These are phyloP conservation scores for Ascodesmis nigricans DNA, from an alignment of 495 filamentous ascomycete genomes.

Conservation along the genomic window DNA sequence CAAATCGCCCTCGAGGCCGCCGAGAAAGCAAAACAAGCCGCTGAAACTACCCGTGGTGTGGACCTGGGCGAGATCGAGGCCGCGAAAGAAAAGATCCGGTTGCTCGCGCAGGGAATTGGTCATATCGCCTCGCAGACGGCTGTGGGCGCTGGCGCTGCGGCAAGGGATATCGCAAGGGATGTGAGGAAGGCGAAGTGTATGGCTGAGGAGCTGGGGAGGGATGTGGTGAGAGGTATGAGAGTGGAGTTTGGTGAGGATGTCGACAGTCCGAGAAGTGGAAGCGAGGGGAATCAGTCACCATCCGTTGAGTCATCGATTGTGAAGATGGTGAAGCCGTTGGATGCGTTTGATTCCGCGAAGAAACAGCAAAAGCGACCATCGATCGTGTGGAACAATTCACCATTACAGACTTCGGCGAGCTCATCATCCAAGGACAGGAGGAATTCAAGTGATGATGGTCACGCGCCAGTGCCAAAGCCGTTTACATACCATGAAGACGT, in stretches of 20 bases:
- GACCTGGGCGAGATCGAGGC: constrained; percentile 26
- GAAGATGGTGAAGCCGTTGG: background rate
- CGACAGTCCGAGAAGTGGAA: too few relatives aligned
- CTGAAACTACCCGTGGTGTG: constrained; percentile 23
- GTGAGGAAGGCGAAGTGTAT: constrained; percentile 5
- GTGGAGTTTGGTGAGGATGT: constrained; percentile 5
- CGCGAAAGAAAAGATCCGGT: constrained; percentile 25
- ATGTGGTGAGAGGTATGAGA: constrained; percentile 3
- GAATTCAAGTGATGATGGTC: background rate
- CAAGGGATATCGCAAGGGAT: constrained; percentile 11
- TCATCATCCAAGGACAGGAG: background rate
- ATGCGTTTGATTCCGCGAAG: background rate
- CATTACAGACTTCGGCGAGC: background rate
- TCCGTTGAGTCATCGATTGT: background rate
- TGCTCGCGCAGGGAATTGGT: constrained; percentile 28
- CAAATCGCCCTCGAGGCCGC: constrained; percentile 26
- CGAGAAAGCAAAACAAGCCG: constrained; percentile 23
- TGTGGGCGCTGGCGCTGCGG: constrained; percentile 12
- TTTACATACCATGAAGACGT: too few relatives aligned
- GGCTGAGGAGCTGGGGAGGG: constrained; percentile 4
- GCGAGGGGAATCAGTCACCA: background rate
- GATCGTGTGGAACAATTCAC: too few relatives aligned
- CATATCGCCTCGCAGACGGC: constrained; percentile 21
- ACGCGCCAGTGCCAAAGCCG: background rate
- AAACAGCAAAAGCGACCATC: too few relatives aligned